phyloP scores from a whole-genome alignment of 371 early-diverging fungal species.

The Zychaea mexicana region DNA sequence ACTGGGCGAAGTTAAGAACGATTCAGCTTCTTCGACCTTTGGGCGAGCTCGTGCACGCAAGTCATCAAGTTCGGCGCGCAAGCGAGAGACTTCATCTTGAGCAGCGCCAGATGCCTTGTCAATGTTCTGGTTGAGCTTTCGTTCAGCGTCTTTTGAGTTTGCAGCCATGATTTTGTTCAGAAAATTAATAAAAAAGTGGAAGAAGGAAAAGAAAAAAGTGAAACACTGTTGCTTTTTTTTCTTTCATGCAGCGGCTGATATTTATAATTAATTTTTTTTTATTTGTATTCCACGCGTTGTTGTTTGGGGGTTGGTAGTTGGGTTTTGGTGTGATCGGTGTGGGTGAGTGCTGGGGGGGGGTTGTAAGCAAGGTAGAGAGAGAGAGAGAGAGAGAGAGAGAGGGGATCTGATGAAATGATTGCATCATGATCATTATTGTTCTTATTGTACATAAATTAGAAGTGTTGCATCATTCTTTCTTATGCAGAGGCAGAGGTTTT shows the following conservation, averaged over 20 bases:
- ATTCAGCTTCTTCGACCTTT: constrained; percentile 39
- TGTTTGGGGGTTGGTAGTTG: no score
- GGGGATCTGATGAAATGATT: no score
- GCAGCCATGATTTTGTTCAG: neutral
- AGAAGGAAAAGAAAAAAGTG: constrained; percentile 9
- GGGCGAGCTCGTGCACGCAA: constrained; percentile 36
- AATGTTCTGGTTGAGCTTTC: constrained; percentile 22
- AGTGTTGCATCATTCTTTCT: neutral
- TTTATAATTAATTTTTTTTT: no score
- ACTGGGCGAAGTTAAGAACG: constrained; percentile 34
- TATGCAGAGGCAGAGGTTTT: constrained; percentile 20
- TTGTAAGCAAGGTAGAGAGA: no score
- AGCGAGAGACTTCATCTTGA: constrained; percentile 35
- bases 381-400: no score
- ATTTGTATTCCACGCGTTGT: no score
- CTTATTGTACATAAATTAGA: no score
- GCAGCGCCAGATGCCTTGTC: constrained; percentile 30
- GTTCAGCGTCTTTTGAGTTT: constrained; percentile 7
- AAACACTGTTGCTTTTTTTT: no score
- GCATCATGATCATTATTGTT: no score
- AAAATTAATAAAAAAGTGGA: neutral
- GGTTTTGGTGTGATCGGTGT: no score
- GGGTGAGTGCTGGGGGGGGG: no score
- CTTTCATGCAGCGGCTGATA: no score
- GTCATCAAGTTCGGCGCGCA: constrained; percentile 42